A percentile compares a stretch with the other conserved stretches of the same genome.
phyloP scores from a whole-genome alignment of 164 flowering plant species.

The Piper longum region DNA sequence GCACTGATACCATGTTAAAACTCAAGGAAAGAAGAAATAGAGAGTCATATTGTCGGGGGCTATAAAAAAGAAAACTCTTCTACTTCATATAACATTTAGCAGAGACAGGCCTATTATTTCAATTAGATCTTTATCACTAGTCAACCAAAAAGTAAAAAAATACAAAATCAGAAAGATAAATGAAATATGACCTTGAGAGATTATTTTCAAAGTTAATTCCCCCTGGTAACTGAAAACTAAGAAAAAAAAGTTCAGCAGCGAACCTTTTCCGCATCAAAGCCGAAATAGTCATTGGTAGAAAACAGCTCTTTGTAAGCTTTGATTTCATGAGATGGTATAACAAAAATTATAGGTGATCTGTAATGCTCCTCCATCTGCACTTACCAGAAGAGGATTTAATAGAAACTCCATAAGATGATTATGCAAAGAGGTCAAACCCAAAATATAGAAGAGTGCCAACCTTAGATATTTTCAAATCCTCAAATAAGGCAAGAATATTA shows the following conservation, averaged over 20 bases:
- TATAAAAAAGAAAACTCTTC: no score
- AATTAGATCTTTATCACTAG: no score
- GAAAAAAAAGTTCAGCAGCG: neutral
- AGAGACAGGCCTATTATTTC: no score
- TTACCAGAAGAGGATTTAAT: neutral
- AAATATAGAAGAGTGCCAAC: conserved; percentile 12
- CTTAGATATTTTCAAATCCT: conserved; percentile 27
- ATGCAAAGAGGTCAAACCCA: neutral
- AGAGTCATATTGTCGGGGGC: no score
- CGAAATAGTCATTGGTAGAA: conserved; percentile 41
- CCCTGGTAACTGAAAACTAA: neutral
- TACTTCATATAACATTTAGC: no score
- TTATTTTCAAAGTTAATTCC: no score
- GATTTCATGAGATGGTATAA: conserved; percentile 34
- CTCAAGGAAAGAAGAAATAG: no score
- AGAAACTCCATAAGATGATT: neutral
- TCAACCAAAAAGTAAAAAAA: no score
- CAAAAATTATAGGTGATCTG: conserved; percentile 42
- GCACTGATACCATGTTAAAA: no score
- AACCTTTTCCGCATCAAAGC: conserved; percentile 60
- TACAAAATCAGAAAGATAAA: no score
- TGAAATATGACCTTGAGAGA: no score
- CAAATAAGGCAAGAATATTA: conserved; percentile 23
- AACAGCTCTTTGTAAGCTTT: conserved; percentile 30
- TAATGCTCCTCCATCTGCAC: conserved; percentile 44